Conservation (phyloP, 2,329 filamentous ascomycete species). For the Nothophoma quercina region DNA sequence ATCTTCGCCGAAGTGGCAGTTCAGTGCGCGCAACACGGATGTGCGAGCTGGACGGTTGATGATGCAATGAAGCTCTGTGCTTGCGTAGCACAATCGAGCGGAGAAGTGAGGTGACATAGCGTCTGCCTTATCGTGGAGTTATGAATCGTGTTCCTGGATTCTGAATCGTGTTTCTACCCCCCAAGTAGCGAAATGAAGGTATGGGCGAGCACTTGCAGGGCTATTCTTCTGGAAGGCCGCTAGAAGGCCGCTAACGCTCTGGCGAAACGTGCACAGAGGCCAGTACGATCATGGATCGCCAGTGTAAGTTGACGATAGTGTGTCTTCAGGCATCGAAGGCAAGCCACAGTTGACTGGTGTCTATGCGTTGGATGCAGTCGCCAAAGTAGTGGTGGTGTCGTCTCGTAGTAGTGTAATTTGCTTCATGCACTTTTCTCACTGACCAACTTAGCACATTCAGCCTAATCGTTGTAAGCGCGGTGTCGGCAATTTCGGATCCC, state of each 20-base stretch:
- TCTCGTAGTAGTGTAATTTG: conserved; percentile 4
- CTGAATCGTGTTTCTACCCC: conserved; percentile 22
- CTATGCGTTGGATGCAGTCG: conserved; percentile 16
- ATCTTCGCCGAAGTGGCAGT: conserved; percentile 15
- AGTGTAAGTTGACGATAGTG: conserved; percentile 20
- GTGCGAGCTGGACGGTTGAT: conserved; percentile 15
- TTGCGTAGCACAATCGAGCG: conserved; percentile 20
- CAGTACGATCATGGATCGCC: conserved; percentile 20
- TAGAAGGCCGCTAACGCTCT: conserved; percentile 41
- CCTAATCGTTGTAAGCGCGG: background rate
- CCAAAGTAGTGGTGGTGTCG: conserved; percentile 12
- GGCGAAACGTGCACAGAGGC: conserved; percentile 35
- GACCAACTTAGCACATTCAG: background rate
- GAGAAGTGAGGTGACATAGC: conserved; percentile 16
- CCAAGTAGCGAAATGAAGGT: conserved; percentile 33
- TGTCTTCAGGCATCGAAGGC: conserved; percentile 20
- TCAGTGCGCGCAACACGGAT: conserved; percentile 6
- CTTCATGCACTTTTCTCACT: conserved; percentile 11
- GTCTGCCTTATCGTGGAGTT: conserved; percentile 18
- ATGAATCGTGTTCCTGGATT: conserved; percentile 6
- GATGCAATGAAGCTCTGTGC: conserved; percentile 28
- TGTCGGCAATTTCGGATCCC: background rate
- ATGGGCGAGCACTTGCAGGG: conserved; percentile 34
- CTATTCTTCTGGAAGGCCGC: conserved; percentile 36
- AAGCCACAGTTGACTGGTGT: conserved; percentile 17